phyloP scores from a whole-genome alignment of 495 filamentous ascomycete genomes.

The Penicillium odoratum region DNA sequence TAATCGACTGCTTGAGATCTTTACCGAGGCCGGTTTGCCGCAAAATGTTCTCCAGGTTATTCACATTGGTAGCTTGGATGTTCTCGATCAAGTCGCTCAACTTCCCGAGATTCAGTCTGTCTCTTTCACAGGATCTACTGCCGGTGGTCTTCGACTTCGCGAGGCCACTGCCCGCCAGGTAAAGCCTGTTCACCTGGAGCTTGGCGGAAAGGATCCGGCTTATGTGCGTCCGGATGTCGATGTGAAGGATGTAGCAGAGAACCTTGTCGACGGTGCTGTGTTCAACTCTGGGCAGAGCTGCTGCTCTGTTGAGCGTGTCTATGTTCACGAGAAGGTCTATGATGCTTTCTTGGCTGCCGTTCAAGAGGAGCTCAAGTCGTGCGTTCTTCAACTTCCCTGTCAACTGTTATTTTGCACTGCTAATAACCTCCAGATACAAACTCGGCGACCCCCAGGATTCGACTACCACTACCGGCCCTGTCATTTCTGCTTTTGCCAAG shows the following conservation, averaged over 20 bases:
- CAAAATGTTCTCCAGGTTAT: slow-evolving; percentile 82
- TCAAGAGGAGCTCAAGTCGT: slow-evolving; percentile 68
- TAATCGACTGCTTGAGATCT: slow-evolving; percentile 76
- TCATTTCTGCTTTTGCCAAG: slow-evolving; percentile 71
- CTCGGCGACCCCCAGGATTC: slow-evolving; percentile 82
- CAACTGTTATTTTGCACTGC: not conserved
- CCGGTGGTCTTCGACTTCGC: slow-evolving; percentile 79
- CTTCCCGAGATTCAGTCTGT: slow-evolving; percentile 73
- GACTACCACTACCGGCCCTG: slow-evolving; percentile 81
- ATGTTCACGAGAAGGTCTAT: slow-evolving; percentile 83
- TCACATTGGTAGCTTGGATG: slow-evolving; percentile 72
- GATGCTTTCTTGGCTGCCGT: slow-evolving; percentile 74
- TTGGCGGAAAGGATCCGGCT: slow-evolving; percentile 92
- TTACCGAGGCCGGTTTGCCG: slow-evolving; percentile 77
- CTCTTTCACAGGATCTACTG: slow-evolving; percentile 91
- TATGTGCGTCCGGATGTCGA: slow-evolving; percentile 87
- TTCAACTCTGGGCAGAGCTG: slow-evolving; percentile 98
- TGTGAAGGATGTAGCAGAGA: slow-evolving; percentile 82
- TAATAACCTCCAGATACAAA: slow-evolving; percentile 62
- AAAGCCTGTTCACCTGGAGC: slow-evolving; percentile 81
- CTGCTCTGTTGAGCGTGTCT: slow-evolving; percentile 89
- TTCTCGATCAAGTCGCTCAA: slow-evolving; percentile 73
- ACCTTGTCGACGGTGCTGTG: slow-evolving; percentile 90
- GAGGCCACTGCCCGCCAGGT: slow-evolving; percentile 76
- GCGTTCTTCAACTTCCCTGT: slow-evolving; percentile 5